Evolutionary conservation across 345 rosid species (phyloP).

Genomic region (Linum tenue): DNA sequence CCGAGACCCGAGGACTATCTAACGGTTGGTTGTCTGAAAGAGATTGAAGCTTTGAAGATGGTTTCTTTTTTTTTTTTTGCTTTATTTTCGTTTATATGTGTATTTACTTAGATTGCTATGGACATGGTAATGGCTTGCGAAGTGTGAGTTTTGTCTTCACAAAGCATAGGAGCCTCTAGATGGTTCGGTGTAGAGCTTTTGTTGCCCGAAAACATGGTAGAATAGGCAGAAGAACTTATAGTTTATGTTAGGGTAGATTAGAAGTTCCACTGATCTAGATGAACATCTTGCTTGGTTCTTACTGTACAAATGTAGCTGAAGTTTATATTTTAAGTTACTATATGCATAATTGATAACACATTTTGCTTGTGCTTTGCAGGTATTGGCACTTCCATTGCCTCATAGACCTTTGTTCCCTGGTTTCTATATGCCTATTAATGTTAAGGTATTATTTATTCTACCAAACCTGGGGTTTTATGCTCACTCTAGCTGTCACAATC

Average conservation of each 20-base stretch:
- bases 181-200: too few species aligned
- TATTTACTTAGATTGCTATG: background rate
- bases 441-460: constrained; percentile 52
- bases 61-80: background rate
- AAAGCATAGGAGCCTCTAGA: too few species aligned
- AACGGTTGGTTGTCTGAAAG: constrained; percentile 38
- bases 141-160: background rate
- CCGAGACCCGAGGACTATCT: constrained; percentile 87
- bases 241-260: background rate
- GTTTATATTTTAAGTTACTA: background rate
- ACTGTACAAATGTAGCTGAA: background rate
- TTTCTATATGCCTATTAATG: constrained; percentile 93
- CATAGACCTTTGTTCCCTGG: constrained; percentile 97
- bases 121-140: background rate
- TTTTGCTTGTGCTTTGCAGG: constrained; percentile 41
- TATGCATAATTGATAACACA: constrained; percentile 3
- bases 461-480: background rate
- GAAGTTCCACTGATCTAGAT: background rate
- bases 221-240: too few species aligned
- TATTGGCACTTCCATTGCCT: constrained; percentile 78
- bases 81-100: background rate
- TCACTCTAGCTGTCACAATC: background rate
- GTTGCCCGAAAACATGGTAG: too few species aligned
- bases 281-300: background rate
- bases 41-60: background rate